Percentiles rank a stretch among this genome's conserved stretches.
phyloP scores from a whole-genome alignment of 371 early-diverging fungal genomes.

The Rhizopus delemar region DNA sequence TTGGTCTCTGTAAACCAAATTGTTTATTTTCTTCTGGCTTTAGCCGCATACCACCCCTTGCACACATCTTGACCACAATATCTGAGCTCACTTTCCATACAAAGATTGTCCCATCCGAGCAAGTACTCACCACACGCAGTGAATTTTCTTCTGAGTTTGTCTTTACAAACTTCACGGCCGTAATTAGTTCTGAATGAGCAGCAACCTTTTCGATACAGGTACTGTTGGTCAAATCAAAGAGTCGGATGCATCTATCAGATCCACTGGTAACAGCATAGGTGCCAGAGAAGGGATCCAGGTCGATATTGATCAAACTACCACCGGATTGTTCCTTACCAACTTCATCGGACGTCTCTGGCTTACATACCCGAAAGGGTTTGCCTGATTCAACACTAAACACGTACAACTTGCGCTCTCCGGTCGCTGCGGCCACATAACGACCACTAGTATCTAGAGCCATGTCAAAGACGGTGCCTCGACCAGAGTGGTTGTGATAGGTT shows the following conservation, averaged over 20 bases:
- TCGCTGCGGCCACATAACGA: constrained; percentile 63
- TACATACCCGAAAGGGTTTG: constrained; percentile 63
- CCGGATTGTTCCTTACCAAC: constrained; percentile 57
- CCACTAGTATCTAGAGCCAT: constrained; percentile 65
- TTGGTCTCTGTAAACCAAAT: constrained; percentile 2
- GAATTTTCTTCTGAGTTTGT: constrained; percentile 41
- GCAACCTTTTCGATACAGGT: constrained; percentile 62
- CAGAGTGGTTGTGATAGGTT: constrained; percentile 72
- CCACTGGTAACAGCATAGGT: constrained; percentile 71
- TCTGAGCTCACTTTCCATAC: constrained; percentile 70
- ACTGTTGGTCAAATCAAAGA: constrained; percentile 74
- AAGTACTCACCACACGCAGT: constrained; percentile 67
- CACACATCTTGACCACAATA: constrained; percentile 54
- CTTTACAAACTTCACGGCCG: constrained; percentile 65
- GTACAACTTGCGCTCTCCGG: constrained; percentile 71
- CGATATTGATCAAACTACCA: constrained; percentile 64
- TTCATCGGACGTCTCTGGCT: constrained; percentile 62
- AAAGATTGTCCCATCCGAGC: constrained; percentile 79
- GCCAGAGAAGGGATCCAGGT: constrained; percentile 73
- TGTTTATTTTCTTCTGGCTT: constrained; percentile 12
- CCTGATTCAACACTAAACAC: constrained; percentile 68
- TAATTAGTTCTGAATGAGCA: constrained; percentile 82
- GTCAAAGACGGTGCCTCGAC: constrained; percentile 76
- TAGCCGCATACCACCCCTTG: constrained; percentile 29
- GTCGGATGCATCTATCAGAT: constrained; percentile 73